Percentiles rank a stretch among this genome's conserved stretches.
These are phyloP conservation scores for Stachybotrys elegans DNA, from an alignment of 2,329 filamentous ascomycete genomes.

Conservation along the genomic window DNA sequence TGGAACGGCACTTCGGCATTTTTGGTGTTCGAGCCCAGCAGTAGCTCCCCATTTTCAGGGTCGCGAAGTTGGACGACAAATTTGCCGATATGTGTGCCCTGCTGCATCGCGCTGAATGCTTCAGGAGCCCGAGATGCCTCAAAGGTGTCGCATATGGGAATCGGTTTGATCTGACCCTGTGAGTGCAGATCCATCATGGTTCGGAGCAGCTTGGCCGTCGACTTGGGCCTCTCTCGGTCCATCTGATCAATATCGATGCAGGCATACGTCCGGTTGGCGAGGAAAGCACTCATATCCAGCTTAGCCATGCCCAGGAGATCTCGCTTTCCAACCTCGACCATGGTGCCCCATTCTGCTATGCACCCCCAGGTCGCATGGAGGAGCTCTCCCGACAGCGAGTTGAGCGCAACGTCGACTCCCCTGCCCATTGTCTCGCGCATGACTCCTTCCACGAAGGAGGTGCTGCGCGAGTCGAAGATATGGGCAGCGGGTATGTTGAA, in stretches of 20 bases:
- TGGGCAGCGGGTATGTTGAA: slow-evolving; percentile 20
- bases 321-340: slow-evolving; percentile 30
- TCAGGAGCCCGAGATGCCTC: background rate
- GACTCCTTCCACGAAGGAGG: slow-evolving; percentile 17
- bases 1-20: background rate
- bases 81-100: slow-evolving; percentile 1
- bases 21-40: background rate
- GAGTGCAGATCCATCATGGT: background rate
- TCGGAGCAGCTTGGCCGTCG: background rate
- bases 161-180: background rate
- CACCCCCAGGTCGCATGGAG: slow-evolving; percentile 27
- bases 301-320: slow-evolving; percentile 27
- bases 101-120: background rate
- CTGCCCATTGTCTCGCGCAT: slow-evolving; percentile 14
- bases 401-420: slow-evolving; percentile 26
- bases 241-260: background rate
- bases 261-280: slow-evolving; percentile 20
- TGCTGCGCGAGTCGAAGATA: slow-evolving; percentile 23
- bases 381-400: slow-evolving; percentile 22
- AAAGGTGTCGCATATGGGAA: background rate
- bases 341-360: slow-evolving; percentile 25
- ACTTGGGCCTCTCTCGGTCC: background rate
- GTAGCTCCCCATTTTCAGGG: background rate
- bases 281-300: slow-evolving; percentile 40
- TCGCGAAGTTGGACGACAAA: background rate